A percentile compares a stretch with the other conserved stretches of the same genome.
These are phyloP conservation scores for Pseudogymnoascus sp. DNA, from an alignment of 2,329 filamentous ascomycete species.

Conservation along the genomic window DNA sequence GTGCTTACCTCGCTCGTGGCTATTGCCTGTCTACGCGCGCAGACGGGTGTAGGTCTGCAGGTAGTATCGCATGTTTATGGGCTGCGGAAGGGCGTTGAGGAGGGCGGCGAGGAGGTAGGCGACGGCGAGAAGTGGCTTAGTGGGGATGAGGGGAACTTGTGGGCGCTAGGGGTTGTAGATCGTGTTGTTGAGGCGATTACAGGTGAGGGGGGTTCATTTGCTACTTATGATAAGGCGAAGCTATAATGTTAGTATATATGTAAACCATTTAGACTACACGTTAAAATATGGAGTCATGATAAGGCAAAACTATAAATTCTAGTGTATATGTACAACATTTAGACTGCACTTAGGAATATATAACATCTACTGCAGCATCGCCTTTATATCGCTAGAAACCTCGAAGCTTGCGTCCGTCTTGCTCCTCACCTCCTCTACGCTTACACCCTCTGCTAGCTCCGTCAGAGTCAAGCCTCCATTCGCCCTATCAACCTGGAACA, in stretches of 20 bases:
- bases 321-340: neutral
- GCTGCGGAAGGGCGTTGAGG: conserved; percentile 65
- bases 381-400: conserved; percentile 51
- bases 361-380: conserved; percentile 28
- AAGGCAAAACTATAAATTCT: neutral
- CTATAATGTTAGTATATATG: neutral
- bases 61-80: conserved; percentile 80
- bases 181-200: conserved; percentile 46
- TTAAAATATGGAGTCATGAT: neutral
- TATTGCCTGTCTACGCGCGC: conserved; percentile 66
- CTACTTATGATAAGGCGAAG: neutral
- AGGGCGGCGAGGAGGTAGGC: conserved; percentile 48
- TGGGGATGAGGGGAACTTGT: conserved; percentile 56
- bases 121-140: conserved; percentile 54
- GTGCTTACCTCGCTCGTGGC: conserved; percentile 68
- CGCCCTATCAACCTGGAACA: conserved; percentile 60
- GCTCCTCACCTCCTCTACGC: conserved; percentile 58
- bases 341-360: neutral
- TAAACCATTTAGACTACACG: neutral
- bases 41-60: conserved; percentile 77
- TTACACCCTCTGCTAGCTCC: conserved; percentile 62
- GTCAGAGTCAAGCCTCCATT: conserved; percentile 59
- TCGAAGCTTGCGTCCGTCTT: conserved; percentile 65
- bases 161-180: conserved; percentile 57
- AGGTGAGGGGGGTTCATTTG: conserved; percentile 44